A percentile compares a stretch with the other conserved stretches of the same genome.
phyloP scores from a whole-genome alignment of 331 rosid species.

The Phaseolus coccineus region DNA sequence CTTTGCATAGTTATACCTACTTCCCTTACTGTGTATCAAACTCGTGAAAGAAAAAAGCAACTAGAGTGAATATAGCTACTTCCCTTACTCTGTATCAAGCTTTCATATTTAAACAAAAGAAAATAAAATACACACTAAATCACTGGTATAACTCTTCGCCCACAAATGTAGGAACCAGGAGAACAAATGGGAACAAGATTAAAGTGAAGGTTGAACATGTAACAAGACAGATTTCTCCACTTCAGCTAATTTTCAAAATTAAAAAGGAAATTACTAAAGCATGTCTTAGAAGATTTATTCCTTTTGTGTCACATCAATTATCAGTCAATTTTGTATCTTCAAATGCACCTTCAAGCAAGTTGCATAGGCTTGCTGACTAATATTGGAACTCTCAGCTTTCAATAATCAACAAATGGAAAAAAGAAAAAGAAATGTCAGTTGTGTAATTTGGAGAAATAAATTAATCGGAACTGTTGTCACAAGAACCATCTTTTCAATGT shows the following conservation, averaged over 20 bases:
- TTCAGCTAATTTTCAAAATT: background rate
- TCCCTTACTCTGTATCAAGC: background rate
- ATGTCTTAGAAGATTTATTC: background rate
- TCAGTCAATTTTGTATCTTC: background rate
- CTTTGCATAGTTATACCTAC: conserved; percentile 2
- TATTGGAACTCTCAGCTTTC: no score
- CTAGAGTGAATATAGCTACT: conserved; percentile 15
- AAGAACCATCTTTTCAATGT: background rate
- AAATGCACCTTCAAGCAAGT: background rate
- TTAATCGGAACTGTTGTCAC: background rate
- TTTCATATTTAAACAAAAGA: background rate
- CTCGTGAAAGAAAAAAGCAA: background rate
- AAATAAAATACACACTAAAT: background rate
- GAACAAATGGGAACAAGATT: background rate
- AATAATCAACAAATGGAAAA: no score
- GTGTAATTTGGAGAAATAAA: no score
- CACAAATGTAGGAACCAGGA: background rate
- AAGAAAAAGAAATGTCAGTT: no score
- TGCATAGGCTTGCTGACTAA: no score
- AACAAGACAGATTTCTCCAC: background rate
- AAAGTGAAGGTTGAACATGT: background rate
- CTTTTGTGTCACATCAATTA: background rate
- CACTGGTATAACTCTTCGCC: background rate
- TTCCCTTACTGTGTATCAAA: conserved; percentile 12
- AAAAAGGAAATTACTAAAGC: background rate